phyloP scores from a whole-genome alignment of 1,139 yeast genomes.

The Saccharomyces hybrid region DNA sequence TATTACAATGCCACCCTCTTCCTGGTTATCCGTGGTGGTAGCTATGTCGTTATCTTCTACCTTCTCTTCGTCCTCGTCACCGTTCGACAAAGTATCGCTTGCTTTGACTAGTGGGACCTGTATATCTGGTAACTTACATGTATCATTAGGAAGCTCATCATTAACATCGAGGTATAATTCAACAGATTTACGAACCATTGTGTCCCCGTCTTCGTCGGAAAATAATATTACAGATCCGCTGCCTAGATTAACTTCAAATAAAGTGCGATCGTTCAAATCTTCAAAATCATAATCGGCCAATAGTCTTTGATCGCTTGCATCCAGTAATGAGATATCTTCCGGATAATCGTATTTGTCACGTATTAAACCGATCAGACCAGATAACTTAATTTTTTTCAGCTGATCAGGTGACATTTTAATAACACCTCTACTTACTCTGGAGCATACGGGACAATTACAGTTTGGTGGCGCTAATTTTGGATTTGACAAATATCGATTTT shows the following conservation, averaged over 20 bases:
- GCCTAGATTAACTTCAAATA: constrained; percentile 49
- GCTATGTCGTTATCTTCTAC: constrained; percentile 12
- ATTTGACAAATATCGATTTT: constrained; percentile 51
- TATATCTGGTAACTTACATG: constrained; percentile 24
- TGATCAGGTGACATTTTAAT: constrained; percentile 32
- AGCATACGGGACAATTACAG: constrained; percentile 66
- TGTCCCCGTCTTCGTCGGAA: constrained; percentile 54
- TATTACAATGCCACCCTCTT: constrained; percentile 9
- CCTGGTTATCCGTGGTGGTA: constrained; percentile 6
- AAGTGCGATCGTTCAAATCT: constrained; percentile 50
- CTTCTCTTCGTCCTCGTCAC: constrained; percentile 18
- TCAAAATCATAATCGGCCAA: constrained; percentile 85
- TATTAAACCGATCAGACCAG: constrained; percentile 42
- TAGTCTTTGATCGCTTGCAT: constrained; percentile 52
- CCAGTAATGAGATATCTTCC: constrained; percentile 60
- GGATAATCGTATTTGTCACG: constrained; percentile 46
- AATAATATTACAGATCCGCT: constrained; percentile 58
- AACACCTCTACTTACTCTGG: constrained; percentile 47
- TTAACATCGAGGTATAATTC: constrained; percentile 51
- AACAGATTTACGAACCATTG: constrained; percentile 47
- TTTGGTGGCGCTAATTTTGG: constrained; percentile 57
- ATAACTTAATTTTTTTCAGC: constrained; percentile 28
- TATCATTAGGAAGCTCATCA: constrained; percentile 17
- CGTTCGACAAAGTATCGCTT: constrained; percentile 4
- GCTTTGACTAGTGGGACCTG: constrained; percentile 32